Evolutionary conservation across 768 basidiomycete genomes (phyloP).

Genomic region (Strobilomyces confusus): DNA sequence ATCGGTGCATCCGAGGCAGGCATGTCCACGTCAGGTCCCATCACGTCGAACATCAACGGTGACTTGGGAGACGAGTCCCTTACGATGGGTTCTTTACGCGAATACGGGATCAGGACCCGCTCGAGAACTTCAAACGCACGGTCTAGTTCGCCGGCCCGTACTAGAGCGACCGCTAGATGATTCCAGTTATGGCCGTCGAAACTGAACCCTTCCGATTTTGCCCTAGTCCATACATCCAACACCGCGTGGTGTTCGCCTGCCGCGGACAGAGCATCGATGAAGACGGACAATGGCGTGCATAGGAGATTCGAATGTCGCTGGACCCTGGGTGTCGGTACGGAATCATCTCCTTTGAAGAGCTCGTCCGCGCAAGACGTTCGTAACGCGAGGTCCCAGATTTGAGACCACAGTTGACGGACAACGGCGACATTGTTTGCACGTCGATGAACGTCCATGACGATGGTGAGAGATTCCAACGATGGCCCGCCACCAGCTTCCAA

Average conservation of each 20-base stretch:
- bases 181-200: constrained; percentile 95
- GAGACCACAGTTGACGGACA: constrained; percentile 63
- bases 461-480: constrained; percentile 55
- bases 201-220: constrained; percentile 59
- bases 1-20: constrained; percentile 30
- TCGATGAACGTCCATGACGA: constrained; percentile 72
- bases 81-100: constrained; percentile 27
- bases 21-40: constrained; percentile 20
- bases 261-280: constrained; percentile 69
- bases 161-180: constrained; percentile 67
- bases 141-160: constrained; percentile 77
- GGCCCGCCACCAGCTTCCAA: constrained; percentile 52
- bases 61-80: constrained; percentile 34
- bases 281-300: constrained; percentile 75
- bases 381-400: constrained; percentile 57
- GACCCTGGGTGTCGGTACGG: constrained; percentile 2
- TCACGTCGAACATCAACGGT: constrained; percentile 39
- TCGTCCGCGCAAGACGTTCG: constrained; percentile 34
- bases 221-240: constrained; percentile 60
- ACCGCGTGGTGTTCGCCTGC: constrained; percentile 60
- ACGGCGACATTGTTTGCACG: constrained; percentile 49
- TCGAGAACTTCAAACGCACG: constrained; percentile 83
- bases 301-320: constrained; percentile 52
- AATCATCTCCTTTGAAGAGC: constrained; percentile 29
- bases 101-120: constrained; percentile 64